Conservation (phyloP, 1,284 basidiomycete genomes). For the Microbotryum intermedium region DNA sequence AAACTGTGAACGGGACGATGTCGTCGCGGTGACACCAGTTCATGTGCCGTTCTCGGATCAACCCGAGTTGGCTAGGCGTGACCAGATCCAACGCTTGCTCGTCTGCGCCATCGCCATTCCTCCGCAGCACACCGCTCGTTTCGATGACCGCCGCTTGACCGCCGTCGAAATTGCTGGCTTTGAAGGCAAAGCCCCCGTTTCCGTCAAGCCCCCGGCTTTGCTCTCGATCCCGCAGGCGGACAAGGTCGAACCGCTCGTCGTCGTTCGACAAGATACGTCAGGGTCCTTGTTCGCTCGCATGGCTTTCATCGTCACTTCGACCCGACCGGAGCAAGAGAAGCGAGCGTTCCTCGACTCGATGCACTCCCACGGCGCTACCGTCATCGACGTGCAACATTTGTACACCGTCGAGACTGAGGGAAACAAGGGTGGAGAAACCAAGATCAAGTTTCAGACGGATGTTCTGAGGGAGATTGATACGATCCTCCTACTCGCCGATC, state of each 20-base stretch:
- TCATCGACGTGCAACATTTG: constrained; percentile 57
- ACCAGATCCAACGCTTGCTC: background rate
- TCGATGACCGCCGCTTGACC: constrained; percentile 34
- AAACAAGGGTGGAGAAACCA: background rate
- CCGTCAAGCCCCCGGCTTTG: constrained; percentile 46
- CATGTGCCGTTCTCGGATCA: constrained; percentile 35
- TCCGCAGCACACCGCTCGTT: background rate
- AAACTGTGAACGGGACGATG: constrained; percentile 27
- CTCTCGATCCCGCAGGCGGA: constrained; percentile 1
- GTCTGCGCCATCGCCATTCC: constrained; percentile 8
- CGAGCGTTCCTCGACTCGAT: constrained; percentile 44
- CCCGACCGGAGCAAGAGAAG: constrained; percentile 39
- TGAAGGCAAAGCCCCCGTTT: constrained; percentile 47
- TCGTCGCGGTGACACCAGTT: constrained; percentile 44
- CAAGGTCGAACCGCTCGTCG: background rate
- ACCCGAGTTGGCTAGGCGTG: background rate
- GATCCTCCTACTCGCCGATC: constrained; percentile 61
- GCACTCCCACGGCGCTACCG: constrained; percentile 50
- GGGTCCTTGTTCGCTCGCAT: constrained; percentile 46
- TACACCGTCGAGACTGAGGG: constrained; percentile 39
- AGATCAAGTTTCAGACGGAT: background rate
- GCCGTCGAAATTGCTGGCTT: constrained; percentile 35
- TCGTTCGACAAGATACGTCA: background rate
- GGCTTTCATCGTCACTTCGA: constrained; percentile 47
- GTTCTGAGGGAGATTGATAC: constrained; percentile 41